phyloP scores from a whole-genome alignment of 1,139 yeast genomes.

The Kodamaea derodonti region DNA sequence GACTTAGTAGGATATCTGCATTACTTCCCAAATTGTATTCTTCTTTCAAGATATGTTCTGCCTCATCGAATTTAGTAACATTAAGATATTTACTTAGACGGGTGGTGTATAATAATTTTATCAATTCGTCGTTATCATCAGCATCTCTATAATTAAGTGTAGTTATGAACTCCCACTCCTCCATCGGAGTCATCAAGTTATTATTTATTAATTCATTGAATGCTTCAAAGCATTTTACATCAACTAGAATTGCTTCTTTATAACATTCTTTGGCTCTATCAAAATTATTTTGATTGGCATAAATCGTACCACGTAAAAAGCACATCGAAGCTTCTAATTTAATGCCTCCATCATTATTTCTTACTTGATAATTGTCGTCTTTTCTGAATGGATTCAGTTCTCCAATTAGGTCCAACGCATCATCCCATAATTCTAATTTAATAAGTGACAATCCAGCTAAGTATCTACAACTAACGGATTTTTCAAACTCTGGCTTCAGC shows the following conservation, averaged over 20 bases:
- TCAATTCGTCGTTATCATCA: constrained; percentile 78
- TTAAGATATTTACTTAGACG: constrained; percentile 72
- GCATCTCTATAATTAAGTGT: constrained; percentile 68
- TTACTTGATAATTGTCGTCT: constrained; percentile 35
- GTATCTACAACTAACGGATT: constrained; percentile 71
- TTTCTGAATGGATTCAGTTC: constrained; percentile 70
- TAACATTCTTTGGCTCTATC: constrained; percentile 86
- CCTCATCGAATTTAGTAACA: constrained; percentile 56
- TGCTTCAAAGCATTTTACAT: constrained; percentile 92
- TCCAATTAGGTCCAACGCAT: constrained; percentile 83
- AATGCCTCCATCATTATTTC: constrained; percentile 68
- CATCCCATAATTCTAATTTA: constrained; percentile 79
- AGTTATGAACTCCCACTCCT: constrained; percentile 79
- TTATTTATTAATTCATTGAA: constrained; percentile 74
- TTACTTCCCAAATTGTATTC: constrained; percentile 71
- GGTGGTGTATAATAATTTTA: constrained; percentile 71
- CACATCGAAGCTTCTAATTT: constrained; percentile 86
- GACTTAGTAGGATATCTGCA: constrained; percentile 63
- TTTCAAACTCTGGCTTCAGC: constrained; percentile 37
- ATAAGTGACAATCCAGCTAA: constrained; percentile 73
- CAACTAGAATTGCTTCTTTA: constrained; percentile 81
- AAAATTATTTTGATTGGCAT: constrained; percentile 78
- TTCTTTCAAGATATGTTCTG: constrained; percentile 61
- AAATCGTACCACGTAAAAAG: constrained; percentile 78
- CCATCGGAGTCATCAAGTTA: constrained; percentile 75